Evolutionary conservation across 202 grass and related monocot genomes (phyloP), one percentile per base, ranked within the genome.

Genomic region (Zoysia matrella): DNA sequence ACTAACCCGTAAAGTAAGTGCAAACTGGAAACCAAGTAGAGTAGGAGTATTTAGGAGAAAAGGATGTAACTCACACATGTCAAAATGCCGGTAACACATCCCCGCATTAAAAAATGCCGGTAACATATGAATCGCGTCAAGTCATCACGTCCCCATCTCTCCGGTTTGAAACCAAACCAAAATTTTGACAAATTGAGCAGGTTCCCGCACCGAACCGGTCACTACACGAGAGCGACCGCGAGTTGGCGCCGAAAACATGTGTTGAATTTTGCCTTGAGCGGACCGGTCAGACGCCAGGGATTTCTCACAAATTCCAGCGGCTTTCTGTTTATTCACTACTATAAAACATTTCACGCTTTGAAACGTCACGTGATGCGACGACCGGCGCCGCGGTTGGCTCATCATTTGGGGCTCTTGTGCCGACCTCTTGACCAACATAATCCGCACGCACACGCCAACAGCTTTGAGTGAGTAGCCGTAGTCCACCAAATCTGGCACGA

Each of bases 401-500:
- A 69, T 64, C 74, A 69, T 88, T 83, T 75, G 18, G n/a, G 36
- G 46, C 55, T 41, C 6, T 49, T 61, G 54, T 18, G 74, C 16
- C 16, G 47, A 49, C 42, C 54, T 8, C 39, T 60, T 49, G 50
- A 75, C 70, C 50, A 75, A 0, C 13, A 71, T 56, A 65, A 51
- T 41, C 77, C 65, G 15, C 78, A 10, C 12, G 46, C 16, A 44
- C 66, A 47, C 46, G 30, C 36, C 75, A 36, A 52, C 62, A 7
- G 1, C 7, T 65, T 12, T 0, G n/a, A 22, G 30, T 36, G 30
- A 36, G 30, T 1, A 36, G 30, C 30, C 30, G 0, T 13, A 64
- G 48, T 64, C 57, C 0, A 47, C 47, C 48, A 75, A 77, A 50
- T 43, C 8, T 73, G 14, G 51, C 58, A 13, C 53, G 3, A 42